Evolutionary conservation across 345 rosid genomes (phyloP), one percentile per base, ranked within the genome.

Genomic region (Erysimum cheiranthoides): DNA sequence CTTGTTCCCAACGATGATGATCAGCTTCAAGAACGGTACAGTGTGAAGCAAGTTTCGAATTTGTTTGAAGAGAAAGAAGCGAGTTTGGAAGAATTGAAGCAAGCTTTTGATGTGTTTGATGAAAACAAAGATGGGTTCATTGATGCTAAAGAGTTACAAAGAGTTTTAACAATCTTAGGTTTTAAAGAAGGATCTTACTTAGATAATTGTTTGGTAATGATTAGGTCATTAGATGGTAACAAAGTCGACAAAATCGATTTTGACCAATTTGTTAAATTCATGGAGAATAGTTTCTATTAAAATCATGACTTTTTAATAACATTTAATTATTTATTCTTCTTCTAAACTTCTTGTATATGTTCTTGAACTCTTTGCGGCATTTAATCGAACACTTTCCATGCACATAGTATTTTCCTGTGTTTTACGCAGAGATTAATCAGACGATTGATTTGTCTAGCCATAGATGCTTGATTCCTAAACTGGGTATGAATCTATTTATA

Each of bases 61-160:
- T 54, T 87, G 83, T 90, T 93, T 70, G 90, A 90, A 11, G 95
- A 90, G 79, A 71, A 85, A 64, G 95, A 86, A 73, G 90, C 92
- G 0, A 90, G 95, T 70, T 53, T 86, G 78, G 89, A 85, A 51
- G 98, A 93, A 73, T 69, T 86, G 66, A 90, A 86, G 70, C 86
- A 81, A 71, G 87, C 93, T 71, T 93, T 93, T 66, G 81, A 85
- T 34, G 96, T 89, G 69, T 93, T 89, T 71, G 96, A 93, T 81
- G 80, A 73, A 76, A 89, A 90, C 67, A 76, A 70, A 80, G 94
- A 93, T 74, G 92, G 93, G 17, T 89, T 89, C 62, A 83, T 93
- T 49, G 96, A 89, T 67, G 86, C 86, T 10, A 36, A 3, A 57
- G 96, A 93, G 83, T 62, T 93, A 81, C 94, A 83, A 78, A 89